Evolutionary conservation across 2,329 filamentous ascomycete species (phyloP).

Genomic region (Sporothrix globosa): DNA sequence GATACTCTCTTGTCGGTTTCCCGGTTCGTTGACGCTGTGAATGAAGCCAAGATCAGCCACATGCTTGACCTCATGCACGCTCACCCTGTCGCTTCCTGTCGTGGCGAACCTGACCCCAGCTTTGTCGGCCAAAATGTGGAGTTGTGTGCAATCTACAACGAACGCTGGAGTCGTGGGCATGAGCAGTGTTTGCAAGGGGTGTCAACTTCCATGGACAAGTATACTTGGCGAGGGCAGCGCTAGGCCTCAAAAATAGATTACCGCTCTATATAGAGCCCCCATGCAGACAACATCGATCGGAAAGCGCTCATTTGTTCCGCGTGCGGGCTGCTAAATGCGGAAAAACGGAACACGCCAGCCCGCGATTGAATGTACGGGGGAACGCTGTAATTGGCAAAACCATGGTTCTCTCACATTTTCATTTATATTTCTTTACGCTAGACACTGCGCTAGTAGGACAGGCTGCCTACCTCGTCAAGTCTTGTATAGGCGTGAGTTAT

Average conservation of each 20-base stretch:
- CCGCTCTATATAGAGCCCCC: neutral
- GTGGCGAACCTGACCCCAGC: constrained; percentile 6
- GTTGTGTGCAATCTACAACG: constrained; percentile 3
- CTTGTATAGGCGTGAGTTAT: no score
- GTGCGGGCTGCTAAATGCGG: constrained; percentile 28
- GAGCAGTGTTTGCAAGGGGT: neutral
- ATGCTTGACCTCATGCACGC: neutral
- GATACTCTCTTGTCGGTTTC: neutral
- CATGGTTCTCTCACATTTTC: no score
- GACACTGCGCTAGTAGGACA: neutral
- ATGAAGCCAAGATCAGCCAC: constrained; percentile 1
- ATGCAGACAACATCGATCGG: neutral
- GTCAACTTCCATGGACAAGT: constrained; percentile 2
- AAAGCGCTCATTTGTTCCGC: neutral
- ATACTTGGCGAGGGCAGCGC: constrained; percentile 2
- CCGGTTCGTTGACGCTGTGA: neutral
- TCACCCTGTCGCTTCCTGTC: neutral
- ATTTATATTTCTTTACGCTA: neutral
- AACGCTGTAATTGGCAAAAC: neutral
- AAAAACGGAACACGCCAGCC: constrained; percentile 26
- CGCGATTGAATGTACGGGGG: neutral
- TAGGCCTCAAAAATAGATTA: constrained; percentile 2
- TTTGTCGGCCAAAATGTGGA: constrained; percentile 12
- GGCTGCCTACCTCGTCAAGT: no score
- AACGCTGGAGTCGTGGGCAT: neutral